These are phyloP conservation scores for Spinacia oleracea DNA, from an alignment of 179 eudicot species.

Conservation along the genomic window DNA sequence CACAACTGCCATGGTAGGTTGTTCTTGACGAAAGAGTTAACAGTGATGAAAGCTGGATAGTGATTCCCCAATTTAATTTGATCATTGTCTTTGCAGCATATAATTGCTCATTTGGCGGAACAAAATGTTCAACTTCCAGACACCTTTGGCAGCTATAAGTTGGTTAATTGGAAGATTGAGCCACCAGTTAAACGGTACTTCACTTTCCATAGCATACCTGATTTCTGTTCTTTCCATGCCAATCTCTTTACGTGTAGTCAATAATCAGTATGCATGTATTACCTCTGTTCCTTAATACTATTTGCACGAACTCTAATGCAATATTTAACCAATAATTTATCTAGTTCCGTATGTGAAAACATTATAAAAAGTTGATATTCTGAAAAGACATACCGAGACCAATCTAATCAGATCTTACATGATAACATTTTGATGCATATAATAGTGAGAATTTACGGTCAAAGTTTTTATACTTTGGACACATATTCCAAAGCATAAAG, in stretches of 20 bases:
- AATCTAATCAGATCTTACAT: too few relatives aligned
- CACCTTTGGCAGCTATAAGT: conserved; percentile 60
- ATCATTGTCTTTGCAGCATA: conserved; percentile 48
- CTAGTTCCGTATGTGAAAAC: too few relatives aligned
- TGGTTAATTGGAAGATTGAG: conserved; percentile 66
- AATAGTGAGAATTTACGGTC: too few relatives aligned
- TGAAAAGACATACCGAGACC: too few relatives aligned
- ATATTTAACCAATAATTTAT: too few relatives aligned
- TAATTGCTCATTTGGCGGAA: conserved; percentile 64
- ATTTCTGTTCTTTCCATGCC: background rate
- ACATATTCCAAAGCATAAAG: too few relatives aligned
- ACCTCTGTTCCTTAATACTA: too few relatives aligned
- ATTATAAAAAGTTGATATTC: too few relatives aligned
- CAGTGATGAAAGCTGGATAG: conserved; percentile 9
- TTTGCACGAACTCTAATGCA: too few relatives aligned
- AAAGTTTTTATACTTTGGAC: too few relatives aligned
- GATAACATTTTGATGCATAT: too few relatives aligned
- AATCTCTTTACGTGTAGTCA: background rate
- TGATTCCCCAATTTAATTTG: conserved; percentile 21
- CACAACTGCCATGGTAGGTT: conserved; percentile 63
- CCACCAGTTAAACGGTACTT: conserved; percentile 53
- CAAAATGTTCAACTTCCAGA: conserved; percentile 64
- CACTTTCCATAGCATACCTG: background rate
- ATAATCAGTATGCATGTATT: background rate
- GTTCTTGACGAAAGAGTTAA: background rate